Evolutionary conservation across 495 filamentous ascomycete species (phyloP).

Genomic region (Cryomyces minteri): DNA sequence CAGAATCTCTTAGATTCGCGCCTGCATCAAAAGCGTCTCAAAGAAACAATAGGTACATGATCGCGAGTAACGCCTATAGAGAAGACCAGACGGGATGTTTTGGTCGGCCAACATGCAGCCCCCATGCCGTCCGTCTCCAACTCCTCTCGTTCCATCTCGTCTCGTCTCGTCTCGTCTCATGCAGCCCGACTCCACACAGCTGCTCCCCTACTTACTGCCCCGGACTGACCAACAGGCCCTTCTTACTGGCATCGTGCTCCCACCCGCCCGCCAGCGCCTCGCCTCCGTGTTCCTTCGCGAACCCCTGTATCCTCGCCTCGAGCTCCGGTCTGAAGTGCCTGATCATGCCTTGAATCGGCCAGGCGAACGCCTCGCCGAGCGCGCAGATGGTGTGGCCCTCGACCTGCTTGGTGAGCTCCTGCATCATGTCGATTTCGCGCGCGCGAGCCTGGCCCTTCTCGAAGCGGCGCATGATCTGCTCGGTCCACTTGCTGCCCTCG

Average conservation of each 20-base stretch:
- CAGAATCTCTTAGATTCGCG: no score
- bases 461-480: conserved; percentile 95
- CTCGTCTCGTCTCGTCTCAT: no score
- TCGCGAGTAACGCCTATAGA: no score
- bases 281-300: conserved; percentile 47
- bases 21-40: no score
- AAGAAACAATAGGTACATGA: no score
- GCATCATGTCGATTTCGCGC: conserved; percentile 97
- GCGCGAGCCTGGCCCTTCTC: conserved; percentile 74
- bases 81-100: no score
- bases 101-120: no score
- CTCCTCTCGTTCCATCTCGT: no score
- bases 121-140: no score
- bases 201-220: conserved; percentile 39
- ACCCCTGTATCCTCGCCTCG: conserved; percentile 69
- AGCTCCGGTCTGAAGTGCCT: conserved; percentile 93
- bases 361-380: conserved; percentile 92
- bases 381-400: conserved; percentile 98
- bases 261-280: conserved; percentile 73
- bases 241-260: conserved; percentile 51
- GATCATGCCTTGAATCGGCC: conserved; percentile 95
- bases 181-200: not conserved
- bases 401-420: conserved; percentile 97
- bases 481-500: conserved; percentile 93
- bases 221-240: conserved; percentile 73